These are phyloP conservation scores for Misopates orontium DNA, from an alignment of 257 asterid species.

Conservation along the genomic window DNA sequence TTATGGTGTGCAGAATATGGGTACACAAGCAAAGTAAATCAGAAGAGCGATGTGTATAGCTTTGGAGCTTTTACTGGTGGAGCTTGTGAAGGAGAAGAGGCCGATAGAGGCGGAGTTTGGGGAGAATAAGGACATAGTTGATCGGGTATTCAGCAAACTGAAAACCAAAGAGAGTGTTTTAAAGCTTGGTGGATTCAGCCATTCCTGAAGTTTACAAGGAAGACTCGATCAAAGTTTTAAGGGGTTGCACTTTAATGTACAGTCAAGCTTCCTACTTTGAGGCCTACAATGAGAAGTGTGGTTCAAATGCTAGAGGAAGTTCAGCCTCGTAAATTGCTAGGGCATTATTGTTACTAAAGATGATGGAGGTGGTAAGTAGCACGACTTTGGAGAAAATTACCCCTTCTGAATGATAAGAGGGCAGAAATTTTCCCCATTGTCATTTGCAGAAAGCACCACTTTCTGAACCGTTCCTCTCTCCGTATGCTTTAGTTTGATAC, in stretches of 20 bases:
- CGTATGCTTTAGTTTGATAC: slow-evolving; percentile 82
- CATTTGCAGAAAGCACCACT: no score
- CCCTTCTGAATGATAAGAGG: slow-evolving; percentile 88
- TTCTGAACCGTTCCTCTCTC: slow-evolving; percentile 95
- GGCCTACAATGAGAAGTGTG: slow-evolving; percentile 91
- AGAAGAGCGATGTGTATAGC: slow-evolving; percentile 88
- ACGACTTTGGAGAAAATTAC: slow-evolving; percentile 38
- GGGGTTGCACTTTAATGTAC: slow-evolving; percentile 82
- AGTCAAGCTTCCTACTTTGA: slow-evolving; percentile 54
- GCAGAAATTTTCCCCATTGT: slow-evolving; percentile 79
- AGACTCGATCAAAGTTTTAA: slow-evolving; percentile 65
- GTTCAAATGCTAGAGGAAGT: slow-evolving; percentile 84
- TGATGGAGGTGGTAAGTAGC: slow-evolving; percentile 25
- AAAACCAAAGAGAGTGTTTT: slow-evolving; percentile 59
- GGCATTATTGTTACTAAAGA: slow-evolving; percentile 52
- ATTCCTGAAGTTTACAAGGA: slow-evolving; percentile 53
- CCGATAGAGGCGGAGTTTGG: slow-evolving; percentile 87
- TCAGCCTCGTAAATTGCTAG: slow-evolving; percentile 48
- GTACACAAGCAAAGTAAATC: slow-evolving; percentile 67
- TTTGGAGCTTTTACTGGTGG: slow-evolving; percentile 90
- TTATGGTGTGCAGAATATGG: slow-evolving; percentile 66
- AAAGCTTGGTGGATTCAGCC: slow-evolving; percentile 56
- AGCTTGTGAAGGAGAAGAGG: slow-evolving; percentile 80
- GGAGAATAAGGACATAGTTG: slow-evolving; percentile 67
- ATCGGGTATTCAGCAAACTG: slow-evolving; percentile 73